Evolutionary conservation across 2,329 filamentous ascomycete species (phyloP).

Genomic region (Aspergillus sergii): DNA sequence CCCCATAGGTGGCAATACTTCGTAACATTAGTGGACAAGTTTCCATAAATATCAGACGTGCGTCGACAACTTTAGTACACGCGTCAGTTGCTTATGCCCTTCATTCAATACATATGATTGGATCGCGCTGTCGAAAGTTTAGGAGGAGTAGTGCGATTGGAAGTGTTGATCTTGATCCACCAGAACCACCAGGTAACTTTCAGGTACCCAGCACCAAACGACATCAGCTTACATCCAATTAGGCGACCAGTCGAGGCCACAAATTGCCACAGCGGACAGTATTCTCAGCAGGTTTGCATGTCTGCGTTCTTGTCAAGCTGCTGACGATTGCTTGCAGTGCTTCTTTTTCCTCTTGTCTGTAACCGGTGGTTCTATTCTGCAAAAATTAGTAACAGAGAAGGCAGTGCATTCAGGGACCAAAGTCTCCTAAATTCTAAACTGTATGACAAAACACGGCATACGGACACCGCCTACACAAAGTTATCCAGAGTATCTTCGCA

Average conservation of each 20-base stretch:
- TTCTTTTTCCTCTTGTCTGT: not conserved
- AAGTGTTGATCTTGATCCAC: slow-evolving; percentile 2
- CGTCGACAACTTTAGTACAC: not conserved
- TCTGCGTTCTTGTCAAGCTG: not conserved
- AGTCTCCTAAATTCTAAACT: not conserved
- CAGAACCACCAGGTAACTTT: not conserved
- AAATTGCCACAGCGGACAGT: slow-evolving; percentile 9
- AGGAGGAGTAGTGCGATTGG: slow-evolving; percentile 2
- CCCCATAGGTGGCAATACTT: slow-evolving; percentile 4
- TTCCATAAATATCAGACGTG: slow-evolving; percentile 4
- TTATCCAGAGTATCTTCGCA: no score
- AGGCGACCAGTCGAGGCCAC: not conserved
- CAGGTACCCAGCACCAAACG: not conserved
- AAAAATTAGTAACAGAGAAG: slow-evolving; percentile 3
- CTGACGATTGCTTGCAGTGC: not conserved
- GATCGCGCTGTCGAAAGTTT: not conserved
- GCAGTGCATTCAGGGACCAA: not conserved
- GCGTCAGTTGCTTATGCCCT: not conserved
- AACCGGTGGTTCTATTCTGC: not conserved
- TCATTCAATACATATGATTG: slow-evolving; percentile 1
- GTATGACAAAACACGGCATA: not conserved
- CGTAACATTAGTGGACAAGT: not conserved
- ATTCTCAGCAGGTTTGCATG: not conserved
- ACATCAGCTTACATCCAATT: not conserved
- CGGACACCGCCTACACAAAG: no score